Conservation (phyloP, 495 filamentous ascomycete genomes). For the Neurospora pannonica region DNA sequence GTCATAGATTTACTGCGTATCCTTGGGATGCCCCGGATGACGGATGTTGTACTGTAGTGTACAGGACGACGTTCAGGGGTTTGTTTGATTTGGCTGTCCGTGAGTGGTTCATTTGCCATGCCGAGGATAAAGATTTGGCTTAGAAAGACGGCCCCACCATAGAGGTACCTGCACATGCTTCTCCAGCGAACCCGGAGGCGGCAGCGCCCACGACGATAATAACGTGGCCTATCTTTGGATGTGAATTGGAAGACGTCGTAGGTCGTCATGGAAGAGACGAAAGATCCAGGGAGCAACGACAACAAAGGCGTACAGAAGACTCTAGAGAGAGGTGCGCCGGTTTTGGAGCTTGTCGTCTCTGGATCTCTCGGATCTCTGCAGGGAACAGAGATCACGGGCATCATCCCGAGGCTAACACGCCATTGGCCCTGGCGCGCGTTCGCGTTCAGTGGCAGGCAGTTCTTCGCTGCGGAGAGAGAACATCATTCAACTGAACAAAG, state of each 20-base stretch:
- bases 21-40: background rate
- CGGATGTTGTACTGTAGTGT: background rate
- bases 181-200: background rate
- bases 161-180: conserved; percentile 5
- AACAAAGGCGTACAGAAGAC: background rate
- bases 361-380: background rate
- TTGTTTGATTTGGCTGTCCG: background rate
- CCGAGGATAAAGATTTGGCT: conserved; percentile 7
- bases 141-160: background rate
- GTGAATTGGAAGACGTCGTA: background rate
- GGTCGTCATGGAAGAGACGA: background rate
- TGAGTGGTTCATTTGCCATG: background rate
- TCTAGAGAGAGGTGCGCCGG: background rate
- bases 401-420: background rate
- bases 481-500: background rate
- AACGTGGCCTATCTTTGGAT: background rate
- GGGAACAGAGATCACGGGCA: background rate
- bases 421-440: background rate
- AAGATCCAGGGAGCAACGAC: background rate
- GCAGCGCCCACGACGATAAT: background rate
- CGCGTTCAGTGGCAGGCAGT: background rate
- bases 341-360: background rate
- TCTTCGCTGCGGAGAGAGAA: background rate
- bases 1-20: background rate
- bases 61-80: background rate